Conservation (phyloP, 1,284 basidiomycete genomes). For the Ceratobasidium sp. region DNA sequence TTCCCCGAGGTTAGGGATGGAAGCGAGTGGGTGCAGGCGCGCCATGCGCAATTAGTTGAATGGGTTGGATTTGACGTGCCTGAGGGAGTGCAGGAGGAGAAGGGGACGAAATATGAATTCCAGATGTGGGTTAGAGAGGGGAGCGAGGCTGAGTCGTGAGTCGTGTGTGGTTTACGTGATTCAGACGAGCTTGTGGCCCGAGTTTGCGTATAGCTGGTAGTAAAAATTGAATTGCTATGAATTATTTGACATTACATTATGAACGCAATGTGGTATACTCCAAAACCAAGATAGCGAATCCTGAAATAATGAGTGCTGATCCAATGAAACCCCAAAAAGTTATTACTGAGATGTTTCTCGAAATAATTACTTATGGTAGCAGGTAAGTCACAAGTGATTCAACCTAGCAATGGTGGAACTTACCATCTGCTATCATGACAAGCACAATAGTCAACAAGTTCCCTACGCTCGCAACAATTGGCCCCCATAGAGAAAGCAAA, state of each 20-base stretch:
- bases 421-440: conserved; percentile 75
- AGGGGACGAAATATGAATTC: conserved; percentile 86
- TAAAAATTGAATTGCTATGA: not conserved
- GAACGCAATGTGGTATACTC: conserved; percentile 14
- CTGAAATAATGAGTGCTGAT: conserved; percentile 30
- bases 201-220: not conserved
- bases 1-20: conserved; percentile 75
- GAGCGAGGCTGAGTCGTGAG: not conserved
- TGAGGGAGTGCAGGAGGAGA: conserved; percentile 81
- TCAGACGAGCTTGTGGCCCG: too few species aligned
- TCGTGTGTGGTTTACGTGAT: not conserved
- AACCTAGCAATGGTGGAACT: too few species aligned
- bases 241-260: not conserved
- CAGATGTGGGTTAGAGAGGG: conserved; percentile 84
- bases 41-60: conserved; percentile 73
- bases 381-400: too few species aligned
- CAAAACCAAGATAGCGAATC: conserved; percentile 34
- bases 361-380: conserved; percentile 8
- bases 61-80: conserved; percentile 88
- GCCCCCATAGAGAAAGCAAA: conserved; percentile 84
- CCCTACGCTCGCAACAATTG: conserved; percentile 85
- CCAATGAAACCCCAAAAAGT: conserved; percentile 37
- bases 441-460: conserved; percentile 87
- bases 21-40: conserved; percentile 69
- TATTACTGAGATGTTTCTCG: conserved; percentile 18